Percentiles rank a stretch among this genome's conserved stretches.
phyloP scores from a whole-genome alignment of 148 eudicot genomes.

The Spergularia bocconei region DNA sequence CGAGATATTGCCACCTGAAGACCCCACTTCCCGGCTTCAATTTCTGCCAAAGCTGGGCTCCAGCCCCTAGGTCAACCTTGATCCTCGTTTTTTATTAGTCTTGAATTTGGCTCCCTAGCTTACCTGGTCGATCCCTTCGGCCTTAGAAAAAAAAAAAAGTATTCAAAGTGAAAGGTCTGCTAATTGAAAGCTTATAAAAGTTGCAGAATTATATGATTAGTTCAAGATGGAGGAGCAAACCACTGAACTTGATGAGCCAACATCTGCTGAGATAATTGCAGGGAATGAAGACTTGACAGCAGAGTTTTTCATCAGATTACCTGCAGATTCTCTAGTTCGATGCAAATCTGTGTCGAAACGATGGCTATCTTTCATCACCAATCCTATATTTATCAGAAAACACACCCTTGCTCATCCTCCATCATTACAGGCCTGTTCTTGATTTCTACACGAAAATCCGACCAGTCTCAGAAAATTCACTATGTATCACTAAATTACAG shows the following conservation, averaged over 20 bases:
- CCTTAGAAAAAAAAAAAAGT: no score
- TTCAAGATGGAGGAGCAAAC: no score
- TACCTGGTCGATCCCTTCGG: no score
- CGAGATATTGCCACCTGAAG: no score
- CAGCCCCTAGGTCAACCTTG: no score
- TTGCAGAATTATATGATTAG: not conserved
- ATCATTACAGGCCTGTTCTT: slow-evolving; percentile 20
- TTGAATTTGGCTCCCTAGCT: no score
- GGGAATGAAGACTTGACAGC: slow-evolving; percentile 22
- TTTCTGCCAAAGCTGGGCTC: no score
- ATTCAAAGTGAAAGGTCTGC: no score
- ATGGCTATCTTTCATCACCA: slow-evolving; percentile 11
- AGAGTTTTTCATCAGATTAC: slow-evolving; percentile 13
- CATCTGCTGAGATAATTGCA: slow-evolving; percentile 24
- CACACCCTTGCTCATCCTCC: slow-evolving; percentile 14
- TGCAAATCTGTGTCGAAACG: slow-evolving; percentile 2
- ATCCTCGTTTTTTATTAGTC: no score
- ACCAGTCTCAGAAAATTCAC: not conserved
- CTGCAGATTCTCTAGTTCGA: no score
- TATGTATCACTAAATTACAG: not conserved
- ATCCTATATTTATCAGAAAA: not conserved
- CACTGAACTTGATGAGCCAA: not conserved
- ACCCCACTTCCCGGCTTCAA: no score
- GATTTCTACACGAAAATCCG: slow-evolving; percentile 17
- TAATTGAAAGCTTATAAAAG: no score